Evolutionary conservation across 1,284 basidiomycete genomes (phyloP).

Genomic region (Athelia sp.): DNA sequence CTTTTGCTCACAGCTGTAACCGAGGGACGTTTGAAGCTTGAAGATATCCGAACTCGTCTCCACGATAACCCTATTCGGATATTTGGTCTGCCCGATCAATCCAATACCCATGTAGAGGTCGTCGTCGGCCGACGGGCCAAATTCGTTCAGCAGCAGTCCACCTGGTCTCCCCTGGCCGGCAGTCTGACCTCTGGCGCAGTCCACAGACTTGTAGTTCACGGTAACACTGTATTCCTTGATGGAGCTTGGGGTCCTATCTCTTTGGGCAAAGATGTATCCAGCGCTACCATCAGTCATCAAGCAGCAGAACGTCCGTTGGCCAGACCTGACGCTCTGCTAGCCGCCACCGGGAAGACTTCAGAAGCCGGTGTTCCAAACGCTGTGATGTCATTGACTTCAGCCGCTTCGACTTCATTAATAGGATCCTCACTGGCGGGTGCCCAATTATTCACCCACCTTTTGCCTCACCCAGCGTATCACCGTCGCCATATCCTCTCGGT

Average conservation of each 20-base stretch:
- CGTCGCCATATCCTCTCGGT: constrained; percentile 93
- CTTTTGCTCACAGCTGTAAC: constrained; percentile 86
- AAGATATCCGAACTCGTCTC: constrained; percentile 77
- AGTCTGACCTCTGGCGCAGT: constrained; percentile 70
- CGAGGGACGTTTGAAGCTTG: constrained; percentile 76
- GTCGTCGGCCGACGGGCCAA: constrained; percentile 76
- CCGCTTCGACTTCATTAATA: constrained; percentile 18
- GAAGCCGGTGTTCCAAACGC: constrained; percentile 21
- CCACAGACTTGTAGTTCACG: constrained; percentile 90
- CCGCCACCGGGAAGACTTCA: background rate
- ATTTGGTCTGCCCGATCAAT: constrained; percentile 85
- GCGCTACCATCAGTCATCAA: constrained; percentile 52
- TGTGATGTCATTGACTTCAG: constrained; percentile 23
- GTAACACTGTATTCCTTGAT: constrained; percentile 90
- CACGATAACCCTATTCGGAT: constrained; percentile 93
- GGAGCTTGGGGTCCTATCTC: constrained; percentile 67
- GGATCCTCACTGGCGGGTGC: constrained; percentile 16
- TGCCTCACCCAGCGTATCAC: constrained; percentile 67
- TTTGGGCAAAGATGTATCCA: constrained; percentile 81
- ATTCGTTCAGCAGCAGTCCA: constrained; percentile 43
- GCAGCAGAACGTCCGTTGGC: constrained; percentile 20
- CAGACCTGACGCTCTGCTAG: background rate
- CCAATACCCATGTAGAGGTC: constrained; percentile 89
- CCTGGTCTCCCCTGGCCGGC: constrained; percentile 86
- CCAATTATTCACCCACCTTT: constrained; percentile 29